Evolutionary conservation across 176 grass and related monocot species (phyloP), one percentile per base, ranked within the genome.

Genomic region (Musa troglodytarum): DNA sequence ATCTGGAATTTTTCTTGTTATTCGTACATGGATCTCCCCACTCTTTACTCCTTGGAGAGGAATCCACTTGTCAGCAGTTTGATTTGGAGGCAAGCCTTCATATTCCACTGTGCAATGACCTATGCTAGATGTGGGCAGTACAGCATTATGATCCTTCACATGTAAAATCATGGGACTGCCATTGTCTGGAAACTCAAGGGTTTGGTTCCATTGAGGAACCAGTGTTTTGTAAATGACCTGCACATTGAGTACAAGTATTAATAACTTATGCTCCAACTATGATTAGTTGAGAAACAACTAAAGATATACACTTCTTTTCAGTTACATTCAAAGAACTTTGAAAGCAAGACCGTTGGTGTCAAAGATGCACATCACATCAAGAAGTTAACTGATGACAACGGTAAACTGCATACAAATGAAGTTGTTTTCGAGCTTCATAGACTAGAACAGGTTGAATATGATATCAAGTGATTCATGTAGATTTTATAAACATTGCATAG

Each of bases 171-270:
- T 49, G 23, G 86, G 78, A 72, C 90, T 92, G 75, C 95, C 90
- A 0, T 86, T 94, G 73, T 99, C 88, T 1, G 86, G 64, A 74
- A 99, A 99, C 78, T 91, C 90, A 23, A 94, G 66, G 15, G 88
- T 92, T 79, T 99, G 90, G 81, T 86, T 94, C 95, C 95, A 99
- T 53, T 81, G 76, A 1, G 95, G 95, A 66, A 63, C 63, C 49
- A 94, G 72, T n/a, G 95, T 99, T 82, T 92, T 99, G 84, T 94
- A 76, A 74, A 99, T 83, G 53, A 94, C 86, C 95, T 98, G 80
- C 67, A 83, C 9, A n/a, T 10, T 15, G 20, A 17, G 26, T 58
- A 17, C 55, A 59, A 58, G 54, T 21, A 71, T 17, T 49, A 49
- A 11, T n/a, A 26, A 5, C 22, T 13, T 2, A 54, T 66, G n/a